Evolutionary conservation across 805 yeast species (phyloP), one percentile per base, ranked within the genome.

Genomic region (Yarrowia porcina): DNA sequence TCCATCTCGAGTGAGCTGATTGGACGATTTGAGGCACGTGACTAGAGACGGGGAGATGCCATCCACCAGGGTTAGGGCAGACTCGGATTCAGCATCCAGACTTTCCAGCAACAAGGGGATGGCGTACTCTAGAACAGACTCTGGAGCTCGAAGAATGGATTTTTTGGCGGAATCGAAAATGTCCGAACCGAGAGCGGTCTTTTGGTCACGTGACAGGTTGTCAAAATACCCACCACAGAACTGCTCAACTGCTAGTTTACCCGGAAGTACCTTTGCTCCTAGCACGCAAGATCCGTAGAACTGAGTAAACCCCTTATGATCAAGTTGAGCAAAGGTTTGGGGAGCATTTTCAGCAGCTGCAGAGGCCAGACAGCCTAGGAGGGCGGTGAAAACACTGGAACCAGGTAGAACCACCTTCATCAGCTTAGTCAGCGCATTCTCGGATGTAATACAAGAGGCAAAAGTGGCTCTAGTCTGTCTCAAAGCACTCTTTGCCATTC

Each of bases 21-120:
- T 56, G 18, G 61, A 56, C 9, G 61, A 56, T 17, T 56, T 56
- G 23, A 56, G 49, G 11, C 61, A 56, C n/a, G 61, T 8, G 23
- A 41, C 61, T 3, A 56, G 38, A 0, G 49, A 30, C 1, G 30
- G 17, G 1, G 49, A 8, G 20, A 56, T 28, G 28, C n/a, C 38
- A 27, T 38, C 49, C 7, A 56, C 47, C 5, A 39, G 52, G 15
- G 4, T 21, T 20, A 21, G 7, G 2, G 39, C 49, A 0, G 28
- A 15, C 60, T 35, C 45, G 9, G 7, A 15, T 10, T 13, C 25
- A 3, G 25, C 12, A 2, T 39, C 49, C 4, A 56, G 23, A 11
- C n/a, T 20, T 1, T 4, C 2, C 20, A 56, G 23, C 32, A 41
- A n/a, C 30, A 21, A 30, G 2, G 61, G 61, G 6, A 56, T n/a